Evolutionary conservation across 2,329 filamentous ascomycete genomes (phyloP).

Genomic region (Leptographium lundbergii): DNA sequence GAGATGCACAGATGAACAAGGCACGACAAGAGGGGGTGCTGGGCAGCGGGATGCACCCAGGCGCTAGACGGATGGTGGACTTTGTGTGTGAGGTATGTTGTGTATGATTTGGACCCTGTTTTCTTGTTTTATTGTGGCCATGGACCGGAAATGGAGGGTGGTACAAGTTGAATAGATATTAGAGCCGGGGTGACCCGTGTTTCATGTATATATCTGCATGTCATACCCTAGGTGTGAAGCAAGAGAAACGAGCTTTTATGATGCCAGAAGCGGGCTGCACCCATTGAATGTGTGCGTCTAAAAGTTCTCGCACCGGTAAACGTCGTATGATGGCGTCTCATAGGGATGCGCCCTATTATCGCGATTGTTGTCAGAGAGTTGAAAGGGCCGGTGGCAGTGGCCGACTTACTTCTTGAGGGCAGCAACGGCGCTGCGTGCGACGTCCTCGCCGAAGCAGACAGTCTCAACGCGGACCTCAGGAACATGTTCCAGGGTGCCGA

Average conservation of each 20-base stretch:
- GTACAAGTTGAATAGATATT: not conserved
- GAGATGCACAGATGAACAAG: not conserved
- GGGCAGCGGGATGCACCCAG: not conserved
- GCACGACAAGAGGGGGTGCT: not conserved
- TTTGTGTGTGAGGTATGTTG: not conserved
- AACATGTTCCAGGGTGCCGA: constrained; percentile 38
- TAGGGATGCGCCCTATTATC: constrained; percentile 35
- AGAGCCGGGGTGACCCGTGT: not conserved
- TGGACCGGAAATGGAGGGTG: not conserved
- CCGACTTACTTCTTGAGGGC: constrained; percentile 50
- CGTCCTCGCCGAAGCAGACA: constrained; percentile 45
- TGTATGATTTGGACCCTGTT: not conserved
- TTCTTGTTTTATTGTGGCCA: not conserved
- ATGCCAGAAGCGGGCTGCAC: not conserved
- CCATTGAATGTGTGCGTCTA: constrained; percentile 11
- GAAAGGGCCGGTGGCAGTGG: not conserved
- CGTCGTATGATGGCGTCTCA: constrained; percentile 36
- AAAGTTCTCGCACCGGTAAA: constrained; percentile 35
- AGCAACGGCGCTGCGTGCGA: constrained; percentile 41
- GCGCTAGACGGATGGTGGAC: not conserved
- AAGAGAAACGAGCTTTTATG: not conserved
- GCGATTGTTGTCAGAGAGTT: not conserved
- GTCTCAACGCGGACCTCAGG: constrained; percentile 52
- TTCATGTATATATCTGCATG: not conserved
- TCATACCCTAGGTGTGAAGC: not conserved